Conservation (phyloP, 495 filamentous ascomycete species). For the Trichoderma erinaceum region DNA sequence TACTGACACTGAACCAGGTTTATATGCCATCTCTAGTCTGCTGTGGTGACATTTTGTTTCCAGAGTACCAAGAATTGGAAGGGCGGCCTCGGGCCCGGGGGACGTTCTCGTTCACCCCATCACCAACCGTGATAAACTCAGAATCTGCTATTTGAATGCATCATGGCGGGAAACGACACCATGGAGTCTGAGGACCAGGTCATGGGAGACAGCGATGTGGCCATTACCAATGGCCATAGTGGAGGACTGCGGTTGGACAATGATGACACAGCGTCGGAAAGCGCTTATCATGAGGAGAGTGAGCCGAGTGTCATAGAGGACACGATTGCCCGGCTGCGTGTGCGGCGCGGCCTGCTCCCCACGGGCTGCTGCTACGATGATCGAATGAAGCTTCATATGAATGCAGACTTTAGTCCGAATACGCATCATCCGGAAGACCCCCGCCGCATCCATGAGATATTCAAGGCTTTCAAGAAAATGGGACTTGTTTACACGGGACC, state of each 20-base stretch:
- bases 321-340: slow-evolving; percentile 19
- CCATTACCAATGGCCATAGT: slow-evolving; percentile 16
- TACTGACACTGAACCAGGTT: neutral
- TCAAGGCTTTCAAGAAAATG: slow-evolving; percentile 69
- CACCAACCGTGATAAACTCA: neutral
- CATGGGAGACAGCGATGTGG: slow-evolving; percentile 18
- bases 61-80: neutral
- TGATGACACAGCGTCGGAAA: slow-evolving; percentile 15
- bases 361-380: slow-evolving; percentile 85
- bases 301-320: slow-evolving; percentile 6
- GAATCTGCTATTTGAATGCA: neutral
- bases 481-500: slow-evolving; percentile 59
- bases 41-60: neutral
- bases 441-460: slow-evolving; percentile 81
- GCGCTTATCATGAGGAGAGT: slow-evolving; percentile 22
- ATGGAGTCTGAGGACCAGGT: slow-evolving; percentile 37
- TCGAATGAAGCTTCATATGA: slow-evolving; percentile 87
- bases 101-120: neutral
- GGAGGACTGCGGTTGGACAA: slow-evolving; percentile 19
- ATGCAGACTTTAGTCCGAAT: slow-evolving; percentile 57
- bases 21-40: neutral
- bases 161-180: slow-evolving; percentile 17
- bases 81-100: neutral
- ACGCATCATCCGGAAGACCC: slow-evolving; percentile 94
- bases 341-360: slow-evolving; percentile 40